Evolutionary conservation across 495 filamentous ascomycete species (phyloP).

Genomic region (Xylaria longipes): DNA sequence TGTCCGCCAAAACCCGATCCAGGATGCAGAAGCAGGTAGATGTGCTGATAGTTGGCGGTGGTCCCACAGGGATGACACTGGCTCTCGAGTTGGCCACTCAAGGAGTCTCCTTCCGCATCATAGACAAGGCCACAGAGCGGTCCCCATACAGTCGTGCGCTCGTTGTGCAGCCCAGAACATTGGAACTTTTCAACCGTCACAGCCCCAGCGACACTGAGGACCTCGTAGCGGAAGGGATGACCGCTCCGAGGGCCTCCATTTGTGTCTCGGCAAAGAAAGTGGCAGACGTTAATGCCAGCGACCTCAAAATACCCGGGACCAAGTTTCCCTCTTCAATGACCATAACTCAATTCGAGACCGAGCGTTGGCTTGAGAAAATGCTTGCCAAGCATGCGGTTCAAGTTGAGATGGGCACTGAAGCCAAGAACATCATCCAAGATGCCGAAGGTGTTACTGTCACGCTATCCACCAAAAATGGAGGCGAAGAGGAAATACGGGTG

Average conservation of each 20-base stretch:
- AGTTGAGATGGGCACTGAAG: slow-evolving; percentile 32
- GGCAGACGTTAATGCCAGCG: slow-evolving; percentile 23
- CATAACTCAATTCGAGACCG: slow-evolving; percentile 35
- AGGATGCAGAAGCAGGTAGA: slow-evolving; percentile 34
- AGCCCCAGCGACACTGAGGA: slow-evolving; percentile 25
- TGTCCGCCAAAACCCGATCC: not conserved
- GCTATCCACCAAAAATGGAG: not conserved
- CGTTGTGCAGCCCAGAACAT: slow-evolving; percentile 45
- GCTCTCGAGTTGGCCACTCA: slow-evolving; percentile 46
- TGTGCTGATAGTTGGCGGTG: slow-evolving; percentile 46
- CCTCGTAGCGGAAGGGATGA: slow-evolving; percentile 29
- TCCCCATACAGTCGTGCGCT: slow-evolving; percentile 48
- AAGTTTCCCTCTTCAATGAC: slow-evolving; percentile 27
- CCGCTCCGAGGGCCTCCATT: slow-evolving; percentile 23
- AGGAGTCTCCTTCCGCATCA: slow-evolving; percentile 44
- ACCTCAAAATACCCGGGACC: slow-evolving; percentile 23
- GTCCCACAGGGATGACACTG: slow-evolving; percentile 42
- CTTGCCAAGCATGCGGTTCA: slow-evolving; percentile 23
- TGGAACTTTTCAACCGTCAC: slow-evolving; percentile 51
- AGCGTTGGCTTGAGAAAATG: slow-evolving; percentile 28
- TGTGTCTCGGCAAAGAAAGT: slow-evolving; percentile 36
- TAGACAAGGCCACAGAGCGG: slow-evolving; percentile 39
- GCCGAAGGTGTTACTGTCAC: slow-evolving; percentile 21
- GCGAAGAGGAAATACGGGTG: slow-evolving; percentile 25
- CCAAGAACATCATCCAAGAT: slow-evolving; percentile 25